Evolutionary conservation across 345 rosid species (phyloP), one percentile per base, ranked within the genome.

Genomic region (Mallotus nudiflorus): DNA sequence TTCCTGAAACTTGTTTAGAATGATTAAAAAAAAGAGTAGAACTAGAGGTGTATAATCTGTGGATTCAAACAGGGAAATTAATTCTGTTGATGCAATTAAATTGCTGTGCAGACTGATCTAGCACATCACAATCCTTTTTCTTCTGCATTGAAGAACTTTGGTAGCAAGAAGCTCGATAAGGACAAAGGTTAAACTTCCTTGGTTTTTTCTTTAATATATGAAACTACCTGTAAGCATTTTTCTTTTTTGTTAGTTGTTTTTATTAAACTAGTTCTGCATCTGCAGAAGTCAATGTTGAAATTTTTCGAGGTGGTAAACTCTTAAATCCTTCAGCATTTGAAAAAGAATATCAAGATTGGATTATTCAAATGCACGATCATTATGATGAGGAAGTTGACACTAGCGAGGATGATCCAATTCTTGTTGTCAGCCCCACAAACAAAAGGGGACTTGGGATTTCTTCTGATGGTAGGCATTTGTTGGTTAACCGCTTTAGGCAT

Each of bases 351-450:
- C 78, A 75, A 73, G 82, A 83, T 5, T 91, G 97, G 97, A 80
- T 91, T 78, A 64, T 83, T 50, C 69, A 78, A 61, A 91, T 91
- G 92, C 97, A 91, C 78, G 61, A 70, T n/a, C n/a, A n/a, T 28
- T 86, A 87, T 73, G 97, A 91, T 70, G 82, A 81, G 78, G 97
- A 91, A 69, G 73, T 80, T 35, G 73, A 62, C n/a, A 57, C 77
- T 10, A 91, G 88, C 44, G 88, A 72, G 73, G 97, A 87, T 84
- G 82, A 82, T 24, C 83, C 87, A 24, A 52, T 81, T 62, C 64
- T 82, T 62, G 40, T 91, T 37, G 62, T 85, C 40, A 65, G 39
- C 54, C 80, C 86, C 48, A 29, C 69, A 70, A 84, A 85, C 70
- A 87, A 80, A 75, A 86, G 78, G 70, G 78, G 73, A 56, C 91